phyloP scores from a whole-genome alignment of 345 rosid genomes.

The Stellera chamaejasme region DNA sequence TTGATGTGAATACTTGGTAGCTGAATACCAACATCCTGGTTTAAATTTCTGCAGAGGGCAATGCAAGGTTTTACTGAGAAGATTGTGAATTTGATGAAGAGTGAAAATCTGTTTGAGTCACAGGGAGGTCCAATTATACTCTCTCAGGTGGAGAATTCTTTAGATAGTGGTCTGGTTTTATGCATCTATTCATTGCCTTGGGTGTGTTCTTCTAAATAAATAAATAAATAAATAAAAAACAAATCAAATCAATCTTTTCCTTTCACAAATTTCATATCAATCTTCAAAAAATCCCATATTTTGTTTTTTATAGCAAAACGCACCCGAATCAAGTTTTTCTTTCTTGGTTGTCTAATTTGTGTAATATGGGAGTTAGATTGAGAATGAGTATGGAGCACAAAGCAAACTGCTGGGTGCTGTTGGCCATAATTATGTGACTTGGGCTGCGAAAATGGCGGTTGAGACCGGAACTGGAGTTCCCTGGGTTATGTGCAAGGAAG shows the following conservation, averaged over 20 bases:
- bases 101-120: constrained; percentile 84
- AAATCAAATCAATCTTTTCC: no score
- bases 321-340: no score
- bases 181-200: no score
- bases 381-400: constrained; percentile 93
- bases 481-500: constrained; percentile 99
- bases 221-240: no score
- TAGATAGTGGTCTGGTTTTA: not conserved
- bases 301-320: no score
- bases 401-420: constrained; percentile 70
- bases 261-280: no score
- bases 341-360: not conserved
- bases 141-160: constrained; percentile 57
- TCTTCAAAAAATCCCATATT: no score
- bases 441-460: constrained; percentile 98
- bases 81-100: constrained; percentile 93
- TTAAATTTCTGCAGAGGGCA: constrained; percentile 54
- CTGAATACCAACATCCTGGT: not conserved
- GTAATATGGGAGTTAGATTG: constrained; percentile 48
- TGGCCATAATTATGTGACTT: constrained; percentile 78
- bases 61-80: constrained; percentile 95
- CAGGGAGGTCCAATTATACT: constrained; percentile 99
- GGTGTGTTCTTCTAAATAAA: no score
- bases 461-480: constrained; percentile 86
- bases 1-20: no score